Evolutionary conservation across 139 green algal species (phyloP).

Genomic region (Limnomonas spitsbergensis): DNA sequence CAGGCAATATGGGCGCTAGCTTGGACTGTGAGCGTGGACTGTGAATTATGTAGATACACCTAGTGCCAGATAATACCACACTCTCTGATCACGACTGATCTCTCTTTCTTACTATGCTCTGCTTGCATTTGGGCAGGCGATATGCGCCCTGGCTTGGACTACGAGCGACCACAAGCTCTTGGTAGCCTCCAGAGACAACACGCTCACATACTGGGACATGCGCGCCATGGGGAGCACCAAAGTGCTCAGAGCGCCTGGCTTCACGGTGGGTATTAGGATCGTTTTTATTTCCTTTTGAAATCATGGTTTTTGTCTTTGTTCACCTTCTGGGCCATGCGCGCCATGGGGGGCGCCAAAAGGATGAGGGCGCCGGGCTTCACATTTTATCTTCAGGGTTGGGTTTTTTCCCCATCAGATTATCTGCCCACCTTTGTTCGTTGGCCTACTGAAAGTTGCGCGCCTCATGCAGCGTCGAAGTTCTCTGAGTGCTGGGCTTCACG

Average conservation of each 20-base stretch:
- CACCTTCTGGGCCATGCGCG: slow-evolving; percentile 47
- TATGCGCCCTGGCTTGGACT: background rate
- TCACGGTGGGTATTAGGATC: slow-evolving; percentile 33
- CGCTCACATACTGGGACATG: slow-evolving; percentile 48
- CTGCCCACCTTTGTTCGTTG: no score
- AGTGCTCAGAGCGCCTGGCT: slow-evolving; percentile 18
- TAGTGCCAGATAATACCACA: no score
- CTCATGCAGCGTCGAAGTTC: background rate
- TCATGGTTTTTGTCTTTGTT: no score
- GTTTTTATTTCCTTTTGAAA: no score
- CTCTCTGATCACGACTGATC: no score
- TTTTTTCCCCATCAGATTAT: no score
- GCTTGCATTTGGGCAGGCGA: slow-evolving; percentile 6
- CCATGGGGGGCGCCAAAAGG: background rate
- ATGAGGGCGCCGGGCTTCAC: slow-evolving; percentile 25
- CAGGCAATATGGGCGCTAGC: background rate
- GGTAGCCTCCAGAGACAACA: slow-evolving; percentile 38
- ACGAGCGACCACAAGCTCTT: slow-evolving; percentile 26
- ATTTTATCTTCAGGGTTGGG: no score
- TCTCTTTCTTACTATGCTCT: no score
- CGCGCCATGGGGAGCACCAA: background rate
- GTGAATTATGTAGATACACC: no score
- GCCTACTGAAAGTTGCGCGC: slow-evolving; percentile 48
- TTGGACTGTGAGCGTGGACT: background rate
- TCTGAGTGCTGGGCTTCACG: no score